Conservation (phyloP, 305 asterid species). For the Fraxinus nigra region DNA sequence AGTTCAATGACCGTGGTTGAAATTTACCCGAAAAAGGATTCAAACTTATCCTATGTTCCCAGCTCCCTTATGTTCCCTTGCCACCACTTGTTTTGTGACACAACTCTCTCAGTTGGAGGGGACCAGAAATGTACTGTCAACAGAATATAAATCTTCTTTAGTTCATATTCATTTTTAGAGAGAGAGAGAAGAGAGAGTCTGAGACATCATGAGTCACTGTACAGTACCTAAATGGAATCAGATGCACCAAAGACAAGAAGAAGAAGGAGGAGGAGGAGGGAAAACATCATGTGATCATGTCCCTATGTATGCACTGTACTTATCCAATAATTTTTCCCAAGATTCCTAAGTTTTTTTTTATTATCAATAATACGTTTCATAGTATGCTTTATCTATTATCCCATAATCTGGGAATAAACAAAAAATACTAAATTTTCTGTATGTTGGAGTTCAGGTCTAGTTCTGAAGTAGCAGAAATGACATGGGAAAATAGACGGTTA, state of each 20-base stretch:
- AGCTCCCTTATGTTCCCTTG: constrained; percentile 18
- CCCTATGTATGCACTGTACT: constrained; percentile 43
- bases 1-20: not conserved
- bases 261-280: constrained; percentile 29
- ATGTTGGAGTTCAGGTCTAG: constrained; percentile 35
- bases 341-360: constrained; percentile 1
- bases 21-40: not conserved
- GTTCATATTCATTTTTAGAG: constrained; percentile 21
- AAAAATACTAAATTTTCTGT: not conserved
- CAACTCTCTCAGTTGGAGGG: constrained; percentile 38
- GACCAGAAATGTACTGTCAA: constrained; percentile 33
- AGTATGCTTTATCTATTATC: not conserved
- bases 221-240: constrained; percentile 47
- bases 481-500: constrained; percentile 65
- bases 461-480: constrained; percentile 47
- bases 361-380: not conserved
- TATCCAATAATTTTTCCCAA: constrained; percentile 19
- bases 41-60: constrained; percentile 33
- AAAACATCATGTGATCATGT: constrained; percentile 42
- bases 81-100: constrained; percentile 50
- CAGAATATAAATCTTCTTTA: constrained; percentile 14
- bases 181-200: constrained; percentile 2
- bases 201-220: constrained; percentile 34
- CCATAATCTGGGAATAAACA: not conserved
- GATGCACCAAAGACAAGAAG: constrained; percentile 37